Evolutionary conservation across 2,329 filamentous ascomycete genomes (phyloP).

Genomic region (Venturia pyrina): DNA sequence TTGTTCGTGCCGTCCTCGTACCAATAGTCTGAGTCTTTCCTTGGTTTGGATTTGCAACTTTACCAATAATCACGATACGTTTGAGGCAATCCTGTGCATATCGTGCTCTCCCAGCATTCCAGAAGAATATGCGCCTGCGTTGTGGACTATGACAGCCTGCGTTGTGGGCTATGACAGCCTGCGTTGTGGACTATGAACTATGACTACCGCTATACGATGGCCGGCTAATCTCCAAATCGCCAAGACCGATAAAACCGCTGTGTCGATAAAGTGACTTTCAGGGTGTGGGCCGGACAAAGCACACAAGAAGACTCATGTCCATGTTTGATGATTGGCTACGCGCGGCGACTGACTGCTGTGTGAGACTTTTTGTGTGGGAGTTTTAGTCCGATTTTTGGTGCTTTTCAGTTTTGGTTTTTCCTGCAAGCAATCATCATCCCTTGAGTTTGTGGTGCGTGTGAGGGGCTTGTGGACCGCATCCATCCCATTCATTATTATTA

Average conservation of each 20-base stretch:
- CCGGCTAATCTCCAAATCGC: not conserved
- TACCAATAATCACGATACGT: not conserved
- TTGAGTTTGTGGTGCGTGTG: not conserved
- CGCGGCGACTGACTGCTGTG: slow-evolving; percentile 1
- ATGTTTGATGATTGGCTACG: slow-evolving; percentile 3
- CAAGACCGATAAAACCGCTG: not conserved
- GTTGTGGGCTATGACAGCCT: not conserved
- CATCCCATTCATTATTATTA: not conserved
- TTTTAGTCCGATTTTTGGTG: not conserved
- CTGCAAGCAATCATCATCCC: slow-evolving; percentile 6
- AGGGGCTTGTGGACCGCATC: slow-evolving; percentile 4
- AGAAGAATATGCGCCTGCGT: not conserved
- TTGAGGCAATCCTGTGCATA: not conserved
- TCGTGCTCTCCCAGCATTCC: not conserved
- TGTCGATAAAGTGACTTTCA: not conserved
- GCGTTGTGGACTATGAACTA: not conserved
- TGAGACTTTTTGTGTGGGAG: not conserved
- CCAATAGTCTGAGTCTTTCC: not conserved
- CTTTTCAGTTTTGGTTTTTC: slow-evolving; percentile 3
- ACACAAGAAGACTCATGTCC: not conserved
- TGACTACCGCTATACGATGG: not conserved
- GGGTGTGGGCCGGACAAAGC: not conserved
- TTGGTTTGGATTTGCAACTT: not conserved
- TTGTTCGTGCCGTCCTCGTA: not conserved
- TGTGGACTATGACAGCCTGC: not conserved